Percentiles rank a stretch among this genome's conserved stretches.
Evolutionary conservation across 164 flowering plant genomes (phyloP).

Genomic region (Stephania japonica): DNA sequence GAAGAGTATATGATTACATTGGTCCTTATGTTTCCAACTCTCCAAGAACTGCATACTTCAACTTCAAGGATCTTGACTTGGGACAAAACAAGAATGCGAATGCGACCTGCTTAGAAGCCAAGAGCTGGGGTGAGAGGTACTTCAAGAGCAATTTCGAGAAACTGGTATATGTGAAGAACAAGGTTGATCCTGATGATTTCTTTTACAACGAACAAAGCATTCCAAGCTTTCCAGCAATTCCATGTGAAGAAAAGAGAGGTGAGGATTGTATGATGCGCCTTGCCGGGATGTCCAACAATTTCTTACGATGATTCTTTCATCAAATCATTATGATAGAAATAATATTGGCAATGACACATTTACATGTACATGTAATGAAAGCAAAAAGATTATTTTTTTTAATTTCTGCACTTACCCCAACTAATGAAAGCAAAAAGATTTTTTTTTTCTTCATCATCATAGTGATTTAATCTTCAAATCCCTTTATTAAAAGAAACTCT

Average conservation of each 20-base stretch:
- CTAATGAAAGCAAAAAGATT: background rate
- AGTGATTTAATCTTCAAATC: too few species aligned
- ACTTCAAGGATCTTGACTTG: constrained; percentile 11
- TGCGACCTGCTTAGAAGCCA: constrained; percentile 22
- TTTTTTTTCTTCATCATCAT: background rate
- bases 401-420: background rate
- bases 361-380: background rate
- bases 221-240: constrained; percentile 9
- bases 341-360: background rate
- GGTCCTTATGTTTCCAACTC: constrained; percentile 17
- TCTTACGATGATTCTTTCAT: background rate
- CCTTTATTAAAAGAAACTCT: too few species aligned
- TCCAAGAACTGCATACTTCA: constrained; percentile 16
- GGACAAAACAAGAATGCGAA: constrained; percentile 8
- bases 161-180: constrained; percentile 30
- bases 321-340: background rate
- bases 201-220: constrained; percentile 19
- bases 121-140: constrained; percentile 28
- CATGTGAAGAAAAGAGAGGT: background rate
- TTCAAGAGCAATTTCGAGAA: constrained; percentile 31
- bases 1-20: constrained; percentile 14
- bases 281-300: background rate
- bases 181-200: constrained; percentile 35
- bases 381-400: background rate
- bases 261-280: background rate